Evolutionary conservation across 169 alveolate genomes (phyloP).

Genomic region (Ichthyophthirius multifiliis): DNA sequence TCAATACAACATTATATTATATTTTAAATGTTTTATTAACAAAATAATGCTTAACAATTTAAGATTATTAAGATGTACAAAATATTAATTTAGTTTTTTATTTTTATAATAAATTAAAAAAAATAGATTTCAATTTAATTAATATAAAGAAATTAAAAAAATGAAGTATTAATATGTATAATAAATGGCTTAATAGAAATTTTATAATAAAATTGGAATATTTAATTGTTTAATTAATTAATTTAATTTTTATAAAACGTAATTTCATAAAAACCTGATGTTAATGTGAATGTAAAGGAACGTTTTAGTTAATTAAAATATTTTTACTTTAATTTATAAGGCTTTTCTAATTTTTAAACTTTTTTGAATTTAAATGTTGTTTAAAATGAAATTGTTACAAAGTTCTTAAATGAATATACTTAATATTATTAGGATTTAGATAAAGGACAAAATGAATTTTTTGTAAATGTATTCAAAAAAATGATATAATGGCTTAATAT

Average conservation of each 20-base stretch:
- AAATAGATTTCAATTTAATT: background rate
- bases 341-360: too few species aligned
- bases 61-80: background rate
- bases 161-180: background rate
- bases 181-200: background rate
- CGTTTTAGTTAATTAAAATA: too few species aligned
- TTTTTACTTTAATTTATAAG: too few species aligned
- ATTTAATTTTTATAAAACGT: background rate
- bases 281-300: too few species aligned
- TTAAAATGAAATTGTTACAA: background rate
- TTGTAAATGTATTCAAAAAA: background rate
- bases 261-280: too few species aligned
- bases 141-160: background rate
- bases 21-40: background rate
- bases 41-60: background rate
- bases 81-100: background rate
- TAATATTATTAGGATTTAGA: slow-evolving; percentile 13
- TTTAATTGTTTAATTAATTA: background rate
- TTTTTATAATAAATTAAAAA: background rate
- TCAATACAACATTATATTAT: background rate
- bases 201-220: background rate
- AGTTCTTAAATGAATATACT: background rate
- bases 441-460: background rate
- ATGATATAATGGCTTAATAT: slow-evolving; percentile 19
- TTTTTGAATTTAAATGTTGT: too few species aligned